These are phyloP conservation scores for Torulaspora globosa DNA, from an alignment of 1,139 yeast species.

Conservation along the genomic window DNA sequence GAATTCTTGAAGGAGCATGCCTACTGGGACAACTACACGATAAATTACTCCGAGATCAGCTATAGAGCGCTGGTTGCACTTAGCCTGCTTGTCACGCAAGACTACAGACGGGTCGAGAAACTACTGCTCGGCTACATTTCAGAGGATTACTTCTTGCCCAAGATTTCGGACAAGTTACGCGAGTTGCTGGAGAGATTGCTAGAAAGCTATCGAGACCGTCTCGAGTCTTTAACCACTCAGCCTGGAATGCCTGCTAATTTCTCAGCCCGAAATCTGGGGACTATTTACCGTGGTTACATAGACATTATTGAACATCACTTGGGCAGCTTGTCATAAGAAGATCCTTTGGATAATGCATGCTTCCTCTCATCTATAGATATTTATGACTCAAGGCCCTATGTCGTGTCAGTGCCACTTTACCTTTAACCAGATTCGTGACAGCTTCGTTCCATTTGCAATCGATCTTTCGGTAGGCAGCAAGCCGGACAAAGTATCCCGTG, in stretches of 20 bases:
- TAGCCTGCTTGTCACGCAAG: constrained; percentile 40
- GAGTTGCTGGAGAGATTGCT: constrained; percentile 39
- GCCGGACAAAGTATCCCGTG: constrained; percentile 56
- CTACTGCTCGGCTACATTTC: constrained; percentile 31
- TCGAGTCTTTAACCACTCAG: constrained; percentile 15
- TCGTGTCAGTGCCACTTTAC: constrained; percentile 36
- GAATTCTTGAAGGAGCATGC: constrained; percentile 49
- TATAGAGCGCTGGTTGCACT: constrained; percentile 74
- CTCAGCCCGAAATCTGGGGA: constrained; percentile 16
- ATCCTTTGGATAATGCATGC: neutral
- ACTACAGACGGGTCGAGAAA: constrained; percentile 26
- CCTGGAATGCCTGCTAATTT: constrained; percentile 13
- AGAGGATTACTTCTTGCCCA: constrained; percentile 29
- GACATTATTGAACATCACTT: constrained; percentile 25
- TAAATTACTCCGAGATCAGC: constrained; percentile 51
- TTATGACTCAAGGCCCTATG: constrained; percentile 21
- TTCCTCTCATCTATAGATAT: constrained; percentile 16
- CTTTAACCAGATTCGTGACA: constrained; percentile 47
- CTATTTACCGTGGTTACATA: constrained; percentile 24
- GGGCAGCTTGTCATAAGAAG: constrained; percentile 4
- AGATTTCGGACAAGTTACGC: constrained; percentile 21
- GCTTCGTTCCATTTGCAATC: constrained; percentile 47
- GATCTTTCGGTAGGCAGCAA: constrained; percentile 46
- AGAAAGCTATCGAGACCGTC: constrained; percentile 29
- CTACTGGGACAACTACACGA: constrained; percentile 72